Conservation (phyloP, 352 stramenopile genomes). For the Phytophthora sojae region DNA sequence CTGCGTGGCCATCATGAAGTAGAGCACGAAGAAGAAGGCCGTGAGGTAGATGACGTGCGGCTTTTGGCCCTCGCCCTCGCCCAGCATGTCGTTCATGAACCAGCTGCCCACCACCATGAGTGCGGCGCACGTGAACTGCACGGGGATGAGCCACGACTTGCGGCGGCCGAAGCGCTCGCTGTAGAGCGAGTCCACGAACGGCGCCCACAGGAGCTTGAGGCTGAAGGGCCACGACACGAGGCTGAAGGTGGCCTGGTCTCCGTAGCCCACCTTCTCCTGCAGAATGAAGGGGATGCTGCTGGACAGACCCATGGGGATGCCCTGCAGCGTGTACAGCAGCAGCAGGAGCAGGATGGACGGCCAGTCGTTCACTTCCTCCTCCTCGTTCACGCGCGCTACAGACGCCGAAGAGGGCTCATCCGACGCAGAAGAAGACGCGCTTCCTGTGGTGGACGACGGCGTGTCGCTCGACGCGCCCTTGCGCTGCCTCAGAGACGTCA, state of each 20-base stretch:
- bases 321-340: conserved; percentile 98
- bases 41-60: conserved; percentile 95
- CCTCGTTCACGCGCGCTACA: conserved; percentile 8
- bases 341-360: conserved; percentile 93
- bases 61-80: conserved; percentile 75
- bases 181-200: conserved; percentile 97
- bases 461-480: conserved; percentile 26
- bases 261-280: conserved; percentile 97
- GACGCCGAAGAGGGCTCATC: conserved; percentile 11
- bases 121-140: conserved; percentile 95
- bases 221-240: conserved; percentile 98
- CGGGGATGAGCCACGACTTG: conserved; percentile 98
- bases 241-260: conserved; percentile 98
- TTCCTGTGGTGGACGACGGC: conserved; percentile 22
- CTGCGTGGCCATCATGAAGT: conserved; percentile 99
- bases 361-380: conserved; percentile 69
- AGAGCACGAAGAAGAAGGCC: conserved; percentile 97
- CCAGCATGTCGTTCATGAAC: conserved; percentile 89
- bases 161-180: conserved; percentile 91
- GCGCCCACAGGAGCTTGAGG: conserved; percentile 99
- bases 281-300: conserved; percentile 98
- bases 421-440: conserved; percentile 28
- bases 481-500: conserved; percentile 49
- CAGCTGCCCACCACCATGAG: conserved; percentile 94
- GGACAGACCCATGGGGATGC: conserved; percentile 98